Percentiles rank a stretch among this genome's conserved stretches.
Evolutionary conservation across 108 stramenopile genomes (phyloP).

Genomic region (Nitzschia sp.): DNA sequence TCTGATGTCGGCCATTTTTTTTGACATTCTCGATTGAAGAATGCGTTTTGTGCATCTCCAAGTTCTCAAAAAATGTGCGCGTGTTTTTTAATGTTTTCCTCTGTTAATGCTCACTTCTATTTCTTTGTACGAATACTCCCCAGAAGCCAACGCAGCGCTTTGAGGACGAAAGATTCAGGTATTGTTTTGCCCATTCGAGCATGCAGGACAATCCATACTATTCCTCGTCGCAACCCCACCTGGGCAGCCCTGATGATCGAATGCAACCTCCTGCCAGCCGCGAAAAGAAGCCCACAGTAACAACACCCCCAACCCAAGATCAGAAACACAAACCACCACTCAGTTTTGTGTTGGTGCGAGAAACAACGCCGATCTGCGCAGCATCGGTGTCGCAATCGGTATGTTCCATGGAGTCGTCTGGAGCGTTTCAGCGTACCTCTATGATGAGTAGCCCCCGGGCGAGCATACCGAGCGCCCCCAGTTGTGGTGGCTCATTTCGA

Average conservation of each 20-base stretch:
- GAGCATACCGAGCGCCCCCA: background rate
- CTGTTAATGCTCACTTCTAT: too few species aligned
- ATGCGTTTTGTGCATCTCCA: too few species aligned
- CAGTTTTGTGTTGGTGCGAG: background rate
- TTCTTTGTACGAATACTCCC: too few species aligned
- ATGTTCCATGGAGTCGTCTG: background rate
- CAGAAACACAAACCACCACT: background rate
- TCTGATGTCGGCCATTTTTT: too few species aligned
- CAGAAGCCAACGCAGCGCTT: too few species aligned
- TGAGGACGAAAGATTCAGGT: too few species aligned
- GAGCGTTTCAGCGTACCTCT: background rate
- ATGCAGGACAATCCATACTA: too few species aligned
- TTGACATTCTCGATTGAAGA: too few species aligned
- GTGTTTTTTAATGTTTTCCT: too few species aligned
- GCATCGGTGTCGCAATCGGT: background rate
- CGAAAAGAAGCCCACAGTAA: background rate
- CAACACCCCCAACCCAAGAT: background rate
- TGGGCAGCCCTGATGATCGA: background rate
- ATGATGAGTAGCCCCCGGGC: background rate
- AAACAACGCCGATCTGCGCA: background rate
- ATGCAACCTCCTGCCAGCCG: background rate
- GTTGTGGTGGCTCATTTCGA: constrained; percentile 4
- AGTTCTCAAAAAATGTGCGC: too few species aligned
- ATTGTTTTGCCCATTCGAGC: too few species aligned
- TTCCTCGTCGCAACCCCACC: too few species aligned